Evolutionary conservation across 495 filamentous ascomycete genomes (phyloP), one percentile per base, ranked within the genome.

Genomic region (Trichoderma asperelloides): DNA sequence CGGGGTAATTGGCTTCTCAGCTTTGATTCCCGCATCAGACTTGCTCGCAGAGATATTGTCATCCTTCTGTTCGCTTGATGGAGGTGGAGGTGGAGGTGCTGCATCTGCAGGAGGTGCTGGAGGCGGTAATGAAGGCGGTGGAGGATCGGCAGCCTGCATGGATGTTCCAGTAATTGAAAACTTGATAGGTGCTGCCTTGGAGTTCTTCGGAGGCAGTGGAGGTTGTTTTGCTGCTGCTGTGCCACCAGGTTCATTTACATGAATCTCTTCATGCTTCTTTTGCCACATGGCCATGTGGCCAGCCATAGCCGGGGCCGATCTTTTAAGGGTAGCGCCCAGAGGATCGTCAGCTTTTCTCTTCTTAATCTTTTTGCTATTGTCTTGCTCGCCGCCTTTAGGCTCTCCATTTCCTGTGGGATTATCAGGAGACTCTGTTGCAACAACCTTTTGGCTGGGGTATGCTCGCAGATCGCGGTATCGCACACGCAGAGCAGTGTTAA

Each of bases 251-350:
- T 75, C 74, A 7, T 72, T 78, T 1, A 90, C 89, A 69, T 94
- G 91, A 47, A 97, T 79, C 73, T 97, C 91, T 0, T 89, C 91
- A 71, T 92, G 90, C 30, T 91, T 90, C 71, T 93, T 89, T 64
- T 88, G 86, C 93, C 93, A 97, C 75, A 93, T 90, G 76, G 95
- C 89, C 41, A 97, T 81, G 71, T 96, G 90, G 3, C 83, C 82
- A 55, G 81, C 82, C 76, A 85, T 84, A 2, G 40, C 63, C 25
- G 79, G 76, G 51, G 80, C 75, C 60, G 77, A 74, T 70, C 80
- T 82, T 65, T 86, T 86, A 68, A 82, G 84, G n/a, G 81, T 69
- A 4, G 76, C 79, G 21, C 75, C 72, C 37, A 70, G 80, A 18
- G 79, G 77, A 66, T 79, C 81, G 27, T 83, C 80, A 21, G 76